Evolutionary conservation across 495 filamentous ascomycete species (phyloP).

Genomic region (Penicillium pulvis): DNA sequence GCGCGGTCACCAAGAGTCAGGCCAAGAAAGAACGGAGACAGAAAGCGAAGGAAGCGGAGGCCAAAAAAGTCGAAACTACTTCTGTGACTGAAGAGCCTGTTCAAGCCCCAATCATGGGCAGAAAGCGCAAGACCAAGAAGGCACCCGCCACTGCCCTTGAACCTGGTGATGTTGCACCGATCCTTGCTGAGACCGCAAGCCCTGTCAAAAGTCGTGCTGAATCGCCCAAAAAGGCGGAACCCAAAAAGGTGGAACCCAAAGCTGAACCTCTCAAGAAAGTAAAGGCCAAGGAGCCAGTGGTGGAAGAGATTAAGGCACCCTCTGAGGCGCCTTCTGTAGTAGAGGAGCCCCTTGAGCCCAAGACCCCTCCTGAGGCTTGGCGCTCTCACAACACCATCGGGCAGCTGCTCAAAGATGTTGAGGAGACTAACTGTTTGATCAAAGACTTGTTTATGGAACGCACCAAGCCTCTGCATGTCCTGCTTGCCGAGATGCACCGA

Average conservation of each 20-base stretch:
- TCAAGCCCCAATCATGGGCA: conserved; percentile 79
- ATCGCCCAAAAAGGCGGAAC: conserved; percentile 32
- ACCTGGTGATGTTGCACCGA: conserved; percentile 41
- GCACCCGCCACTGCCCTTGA: conserved; percentile 43
- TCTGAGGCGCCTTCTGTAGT: conserved; percentile 25
- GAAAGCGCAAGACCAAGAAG: conserved; percentile 93
- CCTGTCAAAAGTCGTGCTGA: conserved; percentile 29
- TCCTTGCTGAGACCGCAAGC: conserved; percentile 36
- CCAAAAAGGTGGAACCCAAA: conserved; percentile 34
- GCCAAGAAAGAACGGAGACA: conserved; percentile 80
- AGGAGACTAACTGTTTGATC: conserved; percentile 34
- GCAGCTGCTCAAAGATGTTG: conserved; percentile 42
- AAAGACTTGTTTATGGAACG: conserved; percentile 47
- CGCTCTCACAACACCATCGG: conserved; percentile 48
- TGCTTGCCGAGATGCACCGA: conserved; percentile 54
- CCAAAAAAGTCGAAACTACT: conserved; percentile 59
- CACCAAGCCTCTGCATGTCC: conserved; percentile 40
- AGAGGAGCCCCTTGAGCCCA: conserved; percentile 32
- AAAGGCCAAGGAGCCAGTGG: conserved; percentile 42
- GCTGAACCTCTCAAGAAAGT: conserved; percentile 32
- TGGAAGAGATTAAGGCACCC: conserved; percentile 26
- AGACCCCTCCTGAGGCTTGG: conserved; percentile 31
- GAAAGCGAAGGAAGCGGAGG: conserved; percentile 62
- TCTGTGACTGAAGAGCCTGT: conserved; percentile 58
- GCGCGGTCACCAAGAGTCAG: conserved; percentile 86